phyloP scores from a whole-genome alignment of 805 yeast genomes.

The Millerozyma miso region DNA sequence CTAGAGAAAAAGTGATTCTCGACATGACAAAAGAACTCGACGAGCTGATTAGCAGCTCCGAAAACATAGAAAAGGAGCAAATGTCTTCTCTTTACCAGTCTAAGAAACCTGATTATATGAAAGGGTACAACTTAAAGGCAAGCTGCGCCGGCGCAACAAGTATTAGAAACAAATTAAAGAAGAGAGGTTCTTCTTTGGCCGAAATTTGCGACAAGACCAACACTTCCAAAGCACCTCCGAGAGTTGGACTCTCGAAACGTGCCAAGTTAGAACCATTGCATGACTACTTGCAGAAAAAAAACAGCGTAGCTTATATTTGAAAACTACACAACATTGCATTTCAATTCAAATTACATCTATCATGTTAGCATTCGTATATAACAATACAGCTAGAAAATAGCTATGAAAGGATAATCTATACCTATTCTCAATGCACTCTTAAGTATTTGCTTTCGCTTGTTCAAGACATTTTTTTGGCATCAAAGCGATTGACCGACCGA shows the following conservation, averaged over 20 bases:
- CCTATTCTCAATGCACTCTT: too few relatives aligned
- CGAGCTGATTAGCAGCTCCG: too few relatives aligned
- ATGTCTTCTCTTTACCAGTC: background rate
- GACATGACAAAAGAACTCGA: background rate
- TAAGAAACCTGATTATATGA: too few relatives aligned
- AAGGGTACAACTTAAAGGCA: background rate
- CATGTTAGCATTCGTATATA: background rate
- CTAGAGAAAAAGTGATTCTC: background rate
- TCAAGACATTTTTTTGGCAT: too few relatives aligned
- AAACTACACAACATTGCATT: background rate
- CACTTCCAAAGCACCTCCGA: slow-evolving; percentile 5
- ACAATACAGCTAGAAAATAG: background rate
- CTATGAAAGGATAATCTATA: too few relatives aligned
- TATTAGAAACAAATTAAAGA: background rate
- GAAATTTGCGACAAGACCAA: slow-evolving; percentile 13
- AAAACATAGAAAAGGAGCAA: background rate
- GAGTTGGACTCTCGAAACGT: slow-evolving; percentile 26
- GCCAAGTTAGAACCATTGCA: slow-evolving; percentile 22
- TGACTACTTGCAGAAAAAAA: slow-evolving; percentile 8
- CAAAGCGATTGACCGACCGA: too few relatives aligned
- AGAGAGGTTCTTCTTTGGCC: slow-evolving; percentile 9
- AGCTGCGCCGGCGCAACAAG: background rate
- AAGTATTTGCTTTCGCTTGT: too few relatives aligned
- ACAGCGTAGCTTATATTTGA: background rate
- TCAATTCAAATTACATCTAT: background rate